These are phyloP conservation scores for Pseudogymnoascus sp. DNA, from an alignment of 2,329 filamentous ascomycete species.

Conservation along the genomic window DNA sequence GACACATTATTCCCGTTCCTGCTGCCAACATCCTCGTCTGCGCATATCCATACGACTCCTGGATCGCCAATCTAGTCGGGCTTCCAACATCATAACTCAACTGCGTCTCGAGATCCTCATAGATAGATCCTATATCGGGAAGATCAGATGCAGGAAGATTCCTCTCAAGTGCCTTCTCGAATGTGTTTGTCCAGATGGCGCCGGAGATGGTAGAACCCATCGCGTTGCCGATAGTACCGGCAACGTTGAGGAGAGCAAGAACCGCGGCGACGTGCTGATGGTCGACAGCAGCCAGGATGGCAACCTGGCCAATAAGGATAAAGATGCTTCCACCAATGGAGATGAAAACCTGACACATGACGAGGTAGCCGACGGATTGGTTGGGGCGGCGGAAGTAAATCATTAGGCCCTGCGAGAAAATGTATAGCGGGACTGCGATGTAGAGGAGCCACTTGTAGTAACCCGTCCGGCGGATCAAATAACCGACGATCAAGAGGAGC, in stretches of 20 bases:
- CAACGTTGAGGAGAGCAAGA: conserved; percentile 51
- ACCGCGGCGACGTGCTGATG: conserved; percentile 54
- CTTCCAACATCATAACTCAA: conserved; percentile 43
- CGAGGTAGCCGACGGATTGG: conserved; percentile 43
- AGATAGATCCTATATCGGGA: conserved; percentile 40
- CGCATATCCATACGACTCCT: conserved; percentile 47
- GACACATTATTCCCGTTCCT: conserved; percentile 38
- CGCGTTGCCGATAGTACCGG: conserved; percentile 52
- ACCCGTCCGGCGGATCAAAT: conserved; percentile 41
- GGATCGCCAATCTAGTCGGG: conserved; percentile 40
- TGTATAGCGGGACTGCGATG: conserved; percentile 46
- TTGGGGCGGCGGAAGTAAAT: conserved; percentile 48
- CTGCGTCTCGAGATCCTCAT: conserved; percentile 45
- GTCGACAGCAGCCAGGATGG: conserved; percentile 46
- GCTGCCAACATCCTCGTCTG: conserved; percentile 45
- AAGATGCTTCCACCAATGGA: conserved; percentile 50
- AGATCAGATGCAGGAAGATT: conserved; percentile 41
- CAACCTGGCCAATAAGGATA: conserved; percentile 50
- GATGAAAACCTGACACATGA: conserved; percentile 54
- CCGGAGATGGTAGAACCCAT: conserved; percentile 53
- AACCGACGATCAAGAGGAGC: conserved; percentile 40
- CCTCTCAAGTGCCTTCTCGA: conserved; percentile 42
- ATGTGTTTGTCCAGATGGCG: conserved; percentile 57
- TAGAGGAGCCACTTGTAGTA: conserved; percentile 47
- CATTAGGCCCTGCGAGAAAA: conserved; percentile 49